Base-by-base conservation (phyloP, 495 filamentous ascomycete genomes). In the Hypoxylon rickii region DNA sequence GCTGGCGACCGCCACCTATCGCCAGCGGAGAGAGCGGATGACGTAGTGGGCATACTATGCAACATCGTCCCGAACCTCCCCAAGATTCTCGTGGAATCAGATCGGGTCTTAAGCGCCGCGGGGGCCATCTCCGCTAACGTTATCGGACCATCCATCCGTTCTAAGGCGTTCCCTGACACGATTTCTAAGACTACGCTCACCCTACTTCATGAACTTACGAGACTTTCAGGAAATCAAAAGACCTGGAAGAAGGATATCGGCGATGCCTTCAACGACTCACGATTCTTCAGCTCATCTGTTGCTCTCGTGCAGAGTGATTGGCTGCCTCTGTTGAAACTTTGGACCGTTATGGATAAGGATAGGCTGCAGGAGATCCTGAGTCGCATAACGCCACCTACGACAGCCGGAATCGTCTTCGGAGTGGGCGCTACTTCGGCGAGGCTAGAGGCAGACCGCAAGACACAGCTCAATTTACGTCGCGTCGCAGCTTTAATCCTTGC, bases 341-440 rank as follows among this genome's bases (percentile, higher is more conserved):
- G 89, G 87, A 77, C 85, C 12, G 70, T 93, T 12, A 81, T 79
- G 13, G 94, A 99, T 63, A 96, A 94, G 68, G 94, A 97, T 51
- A 83, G 89, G 15, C 82, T 99, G 70, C 73, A 84, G 1, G 95
- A 97, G 49, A 73, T 96, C 2, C 69, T 97, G 11, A 77, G 80
- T 32, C 85, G 91, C 19, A 77, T 97, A 29, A 85, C 89, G 4
- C 81, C 92, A 2, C 94, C 94, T 7, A 90, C 90, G 12, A 89
- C 94, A n/a, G 95, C 94, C 0, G 95, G 94, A 12, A 96, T 97
- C 48, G 90, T 99, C 69, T 99, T 99, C 57, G 94, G 94, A 17
- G 94, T 99, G 3, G 94, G 94, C 43, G 95, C 94, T 5, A 92
- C 89, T 26, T 93, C 92, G 17, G 94, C 94, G n/a, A 81, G 94